phyloP scores from a whole-genome alignment of 2,329 filamentous ascomycete genomes.

The Grosmannia huntii region DNA sequence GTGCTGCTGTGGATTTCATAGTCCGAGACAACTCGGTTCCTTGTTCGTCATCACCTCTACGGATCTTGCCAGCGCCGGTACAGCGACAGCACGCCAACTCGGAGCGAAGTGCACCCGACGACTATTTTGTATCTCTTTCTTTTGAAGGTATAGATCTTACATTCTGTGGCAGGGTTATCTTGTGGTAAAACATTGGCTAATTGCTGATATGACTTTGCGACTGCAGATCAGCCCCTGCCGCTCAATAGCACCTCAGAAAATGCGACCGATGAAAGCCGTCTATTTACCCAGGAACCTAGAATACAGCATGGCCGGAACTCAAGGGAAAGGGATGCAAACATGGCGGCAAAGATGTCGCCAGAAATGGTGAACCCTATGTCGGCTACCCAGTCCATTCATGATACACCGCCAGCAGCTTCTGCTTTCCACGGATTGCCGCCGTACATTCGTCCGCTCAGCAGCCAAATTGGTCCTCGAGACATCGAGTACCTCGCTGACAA shows the following conservation, averaged over 20 bases:
- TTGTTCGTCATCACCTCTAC: neutral
- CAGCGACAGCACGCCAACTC: neutral
- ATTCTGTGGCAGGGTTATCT: neutral
- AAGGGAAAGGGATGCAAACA: neutral
- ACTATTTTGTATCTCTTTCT: neutral
- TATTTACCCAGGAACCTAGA: neutral
- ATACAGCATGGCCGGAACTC: neutral
- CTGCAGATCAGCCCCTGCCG: neutral
- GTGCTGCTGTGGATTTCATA: neutral
- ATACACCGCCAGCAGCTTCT: neutral
- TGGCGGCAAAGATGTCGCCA: neutral
- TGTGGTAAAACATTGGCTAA: no score
- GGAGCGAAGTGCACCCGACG: neutral
- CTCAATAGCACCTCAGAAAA: neutral
- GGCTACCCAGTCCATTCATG: neutral
- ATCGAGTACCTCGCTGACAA: constrained; percentile 50
- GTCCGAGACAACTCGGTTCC: neutral
- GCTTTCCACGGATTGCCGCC: neutral
- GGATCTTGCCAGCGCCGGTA: neutral
- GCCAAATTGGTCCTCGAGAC: constrained; percentile 22
- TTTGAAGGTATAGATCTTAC: neutral
- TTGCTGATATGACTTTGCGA: neutral
- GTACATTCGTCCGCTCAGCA: neutral
- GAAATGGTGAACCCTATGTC: neutral
- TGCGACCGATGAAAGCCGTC: neutral